Percentiles rank a stretch among this genome's conserved stretches.
These are phyloP conservation scores for Saxophila tyrrhenica DNA, from an alignment of 495 filamentous ascomycete genomes.

Conservation along the genomic window DNA sequence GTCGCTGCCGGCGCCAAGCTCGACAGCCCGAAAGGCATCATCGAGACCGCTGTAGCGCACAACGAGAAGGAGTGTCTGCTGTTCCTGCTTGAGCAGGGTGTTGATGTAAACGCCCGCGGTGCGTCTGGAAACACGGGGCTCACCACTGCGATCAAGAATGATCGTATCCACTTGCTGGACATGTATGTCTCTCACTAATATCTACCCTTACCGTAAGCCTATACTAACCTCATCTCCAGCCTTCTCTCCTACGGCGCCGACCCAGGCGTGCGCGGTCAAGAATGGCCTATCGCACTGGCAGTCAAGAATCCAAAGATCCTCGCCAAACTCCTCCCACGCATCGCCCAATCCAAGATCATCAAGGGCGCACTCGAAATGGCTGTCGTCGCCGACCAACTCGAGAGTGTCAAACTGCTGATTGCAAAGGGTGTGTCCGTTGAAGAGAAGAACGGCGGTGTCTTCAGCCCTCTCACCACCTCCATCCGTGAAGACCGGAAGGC, in stretches of 20 bases:
- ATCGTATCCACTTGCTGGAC: constrained; percentile 36
- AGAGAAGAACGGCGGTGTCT: constrained; percentile 46
- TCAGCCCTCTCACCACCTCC: constrained; percentile 44
- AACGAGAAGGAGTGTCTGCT: constrained; percentile 39
- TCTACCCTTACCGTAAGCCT: neutral
- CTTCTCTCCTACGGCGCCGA: constrained; percentile 42
- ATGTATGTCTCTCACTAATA: constrained; percentile 4
- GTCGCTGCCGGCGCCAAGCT: constrained; percentile 41
- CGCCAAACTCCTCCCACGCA: constrained; percentile 34
- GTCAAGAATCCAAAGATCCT: constrained; percentile 37
- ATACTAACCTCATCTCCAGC: neutral
- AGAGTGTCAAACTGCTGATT: constrained; percentile 35
- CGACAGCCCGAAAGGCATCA: constrained; percentile 40
- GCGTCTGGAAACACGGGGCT: constrained; percentile 38
- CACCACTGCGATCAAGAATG: constrained; percentile 43
- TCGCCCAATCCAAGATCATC: constrained; percentile 36
- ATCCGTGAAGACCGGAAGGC: constrained; percentile 40
- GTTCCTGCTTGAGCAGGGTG: constrained; percentile 38
- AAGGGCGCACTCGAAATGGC: constrained; percentile 47
- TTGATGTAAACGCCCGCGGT: constrained; percentile 39
- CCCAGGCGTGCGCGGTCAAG: constrained; percentile 39
- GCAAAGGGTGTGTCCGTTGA: constrained; percentile 40
- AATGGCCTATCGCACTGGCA: constrained; percentile 47
- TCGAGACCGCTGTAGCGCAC: constrained; percentile 42
- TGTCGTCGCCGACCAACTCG: constrained; percentile 36